phyloP scores from a whole-genome alignment of 352 stramenopile genomes.

The Pythium vanterpoolii region DNA sequence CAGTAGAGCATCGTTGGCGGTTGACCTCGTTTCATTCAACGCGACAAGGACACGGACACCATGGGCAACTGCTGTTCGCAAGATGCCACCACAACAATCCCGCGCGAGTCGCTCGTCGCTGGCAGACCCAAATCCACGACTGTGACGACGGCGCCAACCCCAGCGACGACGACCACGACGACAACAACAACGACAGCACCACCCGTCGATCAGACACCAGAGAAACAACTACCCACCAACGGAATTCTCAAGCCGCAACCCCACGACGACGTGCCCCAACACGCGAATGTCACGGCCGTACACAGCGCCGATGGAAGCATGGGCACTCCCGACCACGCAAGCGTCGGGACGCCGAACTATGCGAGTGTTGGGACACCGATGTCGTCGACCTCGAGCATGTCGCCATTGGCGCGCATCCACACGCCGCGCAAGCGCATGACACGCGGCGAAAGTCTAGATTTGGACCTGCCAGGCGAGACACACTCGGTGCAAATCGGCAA shows the following conservation, averaged over 20 bases:
- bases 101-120: not conserved
- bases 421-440: conserved; percentile 25
- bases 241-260: not conserved
- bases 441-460: conserved; percentile 29
- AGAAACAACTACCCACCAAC: not conserved
- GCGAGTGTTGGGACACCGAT: conserved; percentile 15
- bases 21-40: not conserved
- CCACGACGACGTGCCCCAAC: not conserved
- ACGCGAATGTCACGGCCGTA: not conserved
- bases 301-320: conserved; percentile 4
- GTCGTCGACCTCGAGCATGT: conserved; percentile 18
- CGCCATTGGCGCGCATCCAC: conserved; percentile 16
- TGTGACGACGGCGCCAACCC: not conserved
- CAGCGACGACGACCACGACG: not conserved
- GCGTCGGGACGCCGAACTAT: conserved; percentile 3
- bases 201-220: not conserved
- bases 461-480: conserved; percentile 48
- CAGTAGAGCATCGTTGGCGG: not conserved
- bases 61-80: conserved; percentile 88
- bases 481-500: conserved; percentile 70
- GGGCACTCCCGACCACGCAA: not conserved
- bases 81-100: conserved; percentile 38
- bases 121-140: not conserved
- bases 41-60: not conserved
- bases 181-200: not conserved